phyloP scores from a whole-genome alignment of 768 basidiomycete genomes.

The Mycena belliarum region DNA sequence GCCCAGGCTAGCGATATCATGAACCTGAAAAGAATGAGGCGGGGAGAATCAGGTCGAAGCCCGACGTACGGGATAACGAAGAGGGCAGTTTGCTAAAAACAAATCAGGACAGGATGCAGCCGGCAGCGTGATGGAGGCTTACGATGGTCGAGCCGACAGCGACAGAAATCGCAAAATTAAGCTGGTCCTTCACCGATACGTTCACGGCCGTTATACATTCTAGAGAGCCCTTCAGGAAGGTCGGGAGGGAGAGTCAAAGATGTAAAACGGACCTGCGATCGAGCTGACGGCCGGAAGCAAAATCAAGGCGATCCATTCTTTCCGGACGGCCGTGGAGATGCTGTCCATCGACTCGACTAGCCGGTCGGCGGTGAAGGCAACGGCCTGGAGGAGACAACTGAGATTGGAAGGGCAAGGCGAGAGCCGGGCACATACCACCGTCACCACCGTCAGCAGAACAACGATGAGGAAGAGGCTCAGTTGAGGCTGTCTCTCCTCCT shows the following conservation, averaged over 20 bases:
- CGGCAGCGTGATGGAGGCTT: constrained; percentile 24
- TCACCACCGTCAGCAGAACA: constrained; percentile 55
- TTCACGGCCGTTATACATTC: constrained; percentile 91
- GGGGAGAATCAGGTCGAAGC: no score
- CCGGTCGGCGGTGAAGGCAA: constrained; percentile 60
- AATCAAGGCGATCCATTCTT: constrained; percentile 89
- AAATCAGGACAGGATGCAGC: not conserved
- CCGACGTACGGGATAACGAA: constrained; percentile 61
- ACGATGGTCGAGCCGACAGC: constrained; percentile 81
- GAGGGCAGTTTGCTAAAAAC: constrained; percentile 65
- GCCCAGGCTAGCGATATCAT: constrained; percentile 83
- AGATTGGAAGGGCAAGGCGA: not conserved
- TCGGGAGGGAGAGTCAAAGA: not conserved
- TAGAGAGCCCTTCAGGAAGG: constrained; percentile 22
- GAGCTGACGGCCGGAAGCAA: constrained; percentile 84
- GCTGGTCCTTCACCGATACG: constrained; percentile 83
- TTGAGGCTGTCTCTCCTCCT: constrained; percentile 44
- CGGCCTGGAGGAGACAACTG: constrained; percentile 36
- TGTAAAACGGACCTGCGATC: constrained; percentile 57
- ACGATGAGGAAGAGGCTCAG: constrained; percentile 62
- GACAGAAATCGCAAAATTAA: constrained; percentile 82
- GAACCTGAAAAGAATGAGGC: no score
- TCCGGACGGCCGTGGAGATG: constrained; percentile 68
- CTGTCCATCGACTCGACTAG: constrained; percentile 86
- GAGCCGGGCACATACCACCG: constrained; percentile 49